Evolutionary conservation across 768 basidiomycete species (phyloP).

Genomic region (Rhodotorula toruloides): DNA sequence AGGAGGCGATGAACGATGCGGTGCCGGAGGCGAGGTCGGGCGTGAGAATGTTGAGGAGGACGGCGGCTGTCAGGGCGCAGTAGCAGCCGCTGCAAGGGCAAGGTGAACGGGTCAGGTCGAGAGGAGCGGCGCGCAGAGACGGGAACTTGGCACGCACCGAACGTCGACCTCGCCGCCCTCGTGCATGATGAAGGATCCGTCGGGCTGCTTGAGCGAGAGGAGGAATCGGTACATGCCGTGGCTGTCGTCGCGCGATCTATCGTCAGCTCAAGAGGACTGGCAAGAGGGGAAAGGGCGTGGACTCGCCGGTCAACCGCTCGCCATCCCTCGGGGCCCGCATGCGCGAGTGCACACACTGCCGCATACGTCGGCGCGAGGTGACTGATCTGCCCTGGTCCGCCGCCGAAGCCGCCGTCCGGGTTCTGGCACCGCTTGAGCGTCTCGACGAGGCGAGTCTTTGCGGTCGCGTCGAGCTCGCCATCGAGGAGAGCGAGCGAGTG

Average conservation of each 20-base stretch:
- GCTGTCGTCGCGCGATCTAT: conserved; percentile 47
- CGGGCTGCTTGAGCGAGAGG: conserved; percentile 81
- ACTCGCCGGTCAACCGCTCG: conserved; percentile 73
- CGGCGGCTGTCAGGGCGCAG: conserved; percentile 77
- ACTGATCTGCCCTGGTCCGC: conserved; percentile 79
- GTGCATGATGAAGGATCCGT: conserved; percentile 88
- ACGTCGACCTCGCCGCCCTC: conserved; percentile 88
- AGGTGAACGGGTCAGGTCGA: conserved; percentile 4
- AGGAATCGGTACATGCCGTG: conserved; percentile 79
- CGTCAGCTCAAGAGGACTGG: too few relatives aligned
- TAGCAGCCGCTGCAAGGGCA: conserved; percentile 69
- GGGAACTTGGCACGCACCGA: conserved; percentile 56
- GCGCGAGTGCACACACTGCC: conserved; percentile 72
- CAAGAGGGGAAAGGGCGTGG: neutral
- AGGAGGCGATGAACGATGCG: conserved; percentile 70
- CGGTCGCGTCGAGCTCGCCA: conserved; percentile 22
- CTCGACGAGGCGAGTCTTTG: conserved; percentile 54
- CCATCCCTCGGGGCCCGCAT: conserved; percentile 75
- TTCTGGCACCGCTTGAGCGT: conserved; percentile 79
- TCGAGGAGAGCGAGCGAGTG: conserved; percentile 65
- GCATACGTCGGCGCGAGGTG: conserved; percentile 90
- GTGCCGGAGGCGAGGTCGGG: conserved; percentile 75
- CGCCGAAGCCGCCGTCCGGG: conserved; percentile 81
- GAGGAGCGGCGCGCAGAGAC: too few relatives aligned
- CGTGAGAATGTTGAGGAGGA: conserved; percentile 77